Percentiles rank a stretch among this genome's conserved stretches.
Conservation (phyloP, 352 stramenopile genomes). For the Elongisporangium senticosum region DNA sequence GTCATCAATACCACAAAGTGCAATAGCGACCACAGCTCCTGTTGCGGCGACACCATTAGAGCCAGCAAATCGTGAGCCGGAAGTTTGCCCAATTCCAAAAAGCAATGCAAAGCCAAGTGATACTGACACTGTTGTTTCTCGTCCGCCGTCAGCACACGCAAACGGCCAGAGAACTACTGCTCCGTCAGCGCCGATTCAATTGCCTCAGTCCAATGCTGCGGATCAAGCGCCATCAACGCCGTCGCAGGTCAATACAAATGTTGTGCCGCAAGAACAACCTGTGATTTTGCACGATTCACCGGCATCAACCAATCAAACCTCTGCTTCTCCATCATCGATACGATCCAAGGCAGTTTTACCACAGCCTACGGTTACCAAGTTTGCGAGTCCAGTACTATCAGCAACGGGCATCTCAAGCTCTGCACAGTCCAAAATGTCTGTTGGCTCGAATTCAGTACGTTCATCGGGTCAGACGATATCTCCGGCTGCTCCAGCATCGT, state of each 20-base stretch:
- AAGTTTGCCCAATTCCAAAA: neutral
- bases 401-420: no score
- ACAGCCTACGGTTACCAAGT: conserved; percentile 2
- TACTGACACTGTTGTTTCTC: neutral
- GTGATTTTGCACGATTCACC: neutral
- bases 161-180: neutral
- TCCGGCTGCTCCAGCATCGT: neutral
- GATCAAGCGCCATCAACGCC: neutral
- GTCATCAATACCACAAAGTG: neutral
- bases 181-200: neutral
- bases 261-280: neutral
- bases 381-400: neutral
- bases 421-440: no score
- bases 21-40: neutral
- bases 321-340: neutral
- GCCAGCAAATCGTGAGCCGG: neutral
- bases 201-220: neutral
- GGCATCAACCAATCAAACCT: neutral
- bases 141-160: neutral
- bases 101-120: neutral
- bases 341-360: neutral
- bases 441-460: no score
- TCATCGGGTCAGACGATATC: neutral
- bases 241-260: neutral
- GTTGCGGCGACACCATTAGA: neutral